These are phyloP conservation scores for Panicum virgatum DNA, from an alignment of 202 grass and related monocot genomes.

Conservation along the genomic window DNA sequence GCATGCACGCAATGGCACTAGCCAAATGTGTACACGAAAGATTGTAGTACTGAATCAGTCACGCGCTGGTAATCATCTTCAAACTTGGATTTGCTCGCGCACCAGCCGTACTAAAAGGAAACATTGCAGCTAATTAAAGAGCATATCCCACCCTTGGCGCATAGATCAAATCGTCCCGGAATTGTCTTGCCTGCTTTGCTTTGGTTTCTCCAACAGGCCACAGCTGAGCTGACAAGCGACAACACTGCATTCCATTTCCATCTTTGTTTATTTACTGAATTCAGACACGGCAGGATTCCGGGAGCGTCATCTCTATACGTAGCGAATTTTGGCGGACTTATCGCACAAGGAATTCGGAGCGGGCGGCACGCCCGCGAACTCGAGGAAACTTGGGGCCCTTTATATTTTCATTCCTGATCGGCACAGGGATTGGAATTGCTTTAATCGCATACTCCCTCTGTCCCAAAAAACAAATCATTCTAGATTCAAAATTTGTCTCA, in stretches of 20 bases:
- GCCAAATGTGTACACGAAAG: neutral
- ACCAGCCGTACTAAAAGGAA: neutral
- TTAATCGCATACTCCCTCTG: no score
- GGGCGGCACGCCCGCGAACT: no score
- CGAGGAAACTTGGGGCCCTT: no score
- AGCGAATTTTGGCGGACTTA: no score
- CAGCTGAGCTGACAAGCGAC: no score
- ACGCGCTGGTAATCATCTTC: neutral
- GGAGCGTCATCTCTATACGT: no score
- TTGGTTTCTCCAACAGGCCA: neutral
- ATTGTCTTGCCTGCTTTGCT: neutral
- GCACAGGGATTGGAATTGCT: no score
- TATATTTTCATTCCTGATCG: no score
- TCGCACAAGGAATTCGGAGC: no score
- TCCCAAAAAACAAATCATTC: no score
- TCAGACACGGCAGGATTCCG: neutral
- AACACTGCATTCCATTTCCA: neutral
- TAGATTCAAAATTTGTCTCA: no score
- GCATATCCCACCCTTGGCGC: neutral
- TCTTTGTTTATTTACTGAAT: neutral
- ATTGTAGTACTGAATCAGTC: neutral
- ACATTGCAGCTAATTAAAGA: neutral
- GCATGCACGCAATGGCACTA: neutral
- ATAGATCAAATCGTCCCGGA: neutral
- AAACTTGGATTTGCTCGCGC: neutral